phyloP scores from a whole-genome alignment of 805 yeast genomes.

The Saturnispora quitensis region DNA sequence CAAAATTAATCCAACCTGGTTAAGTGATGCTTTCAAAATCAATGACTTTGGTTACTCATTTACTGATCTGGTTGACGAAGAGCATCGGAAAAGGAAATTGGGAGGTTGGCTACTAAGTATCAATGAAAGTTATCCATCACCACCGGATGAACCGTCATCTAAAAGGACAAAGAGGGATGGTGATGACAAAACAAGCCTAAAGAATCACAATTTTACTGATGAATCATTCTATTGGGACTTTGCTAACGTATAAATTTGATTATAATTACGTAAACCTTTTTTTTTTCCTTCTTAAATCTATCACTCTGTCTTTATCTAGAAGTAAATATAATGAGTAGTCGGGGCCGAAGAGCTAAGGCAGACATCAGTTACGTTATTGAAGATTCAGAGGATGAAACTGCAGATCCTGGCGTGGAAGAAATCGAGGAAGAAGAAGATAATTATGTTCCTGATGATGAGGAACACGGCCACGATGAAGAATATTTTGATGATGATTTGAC shows the following conservation, averaged over 20 bases:
- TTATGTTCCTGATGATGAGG: conserved; percentile 32
- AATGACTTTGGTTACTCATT: conserved; percentile 28
- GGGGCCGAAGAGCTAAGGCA: neutral
- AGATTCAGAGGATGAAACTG: conserved; percentile 1
- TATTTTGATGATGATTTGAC: conserved; percentile 37
- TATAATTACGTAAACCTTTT: conserved; percentile 4
- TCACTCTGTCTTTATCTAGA: neutral
- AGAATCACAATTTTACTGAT: conserved; percentile 8
- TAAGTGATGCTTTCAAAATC: conserved; percentile 35
- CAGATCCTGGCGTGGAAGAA: conserved; percentile 2
- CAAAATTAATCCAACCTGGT: conserved; percentile 25
- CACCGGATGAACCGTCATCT: conserved; percentile 26
- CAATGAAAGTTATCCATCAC: conserved; percentile 27
- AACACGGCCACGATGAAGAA: conserved; percentile 12
- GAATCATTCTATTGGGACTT: conserved; percentile 21
- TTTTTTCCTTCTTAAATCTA: conserved; percentile 4
- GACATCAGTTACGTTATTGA: neutral
- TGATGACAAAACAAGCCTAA: neutral
- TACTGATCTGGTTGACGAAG: conserved; percentile 14
- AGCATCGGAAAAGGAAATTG: conserved; percentile 7
- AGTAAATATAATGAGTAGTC: neutral
- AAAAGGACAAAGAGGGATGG: conserved; percentile 11
- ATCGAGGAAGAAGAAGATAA: conserved; percentile 9
- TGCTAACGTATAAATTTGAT: conserved; percentile 25
- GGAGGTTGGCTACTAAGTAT: conserved; percentile 5